phyloP scores from a whole-genome alignment of 176 grass and related monocot genomes.

The Hordeum vulgare region DNA sequence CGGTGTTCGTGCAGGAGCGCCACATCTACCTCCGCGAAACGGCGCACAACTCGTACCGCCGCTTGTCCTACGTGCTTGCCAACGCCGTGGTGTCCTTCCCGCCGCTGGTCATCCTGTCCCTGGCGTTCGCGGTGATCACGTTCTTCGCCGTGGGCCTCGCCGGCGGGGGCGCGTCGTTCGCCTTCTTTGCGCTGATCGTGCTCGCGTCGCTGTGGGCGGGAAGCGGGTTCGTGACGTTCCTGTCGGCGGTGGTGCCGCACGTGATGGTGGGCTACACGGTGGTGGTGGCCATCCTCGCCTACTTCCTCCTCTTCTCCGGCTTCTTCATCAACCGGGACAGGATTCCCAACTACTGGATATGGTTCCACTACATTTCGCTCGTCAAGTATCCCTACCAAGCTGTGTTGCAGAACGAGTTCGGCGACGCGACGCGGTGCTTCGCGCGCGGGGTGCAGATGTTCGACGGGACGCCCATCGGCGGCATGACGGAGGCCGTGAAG shows the following conservation, averaged over 20 bases:
- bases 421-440: slow-evolving; percentile 43
- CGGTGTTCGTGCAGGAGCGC: slow-evolving; percentile 87
- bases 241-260: slow-evolving; percentile 77
- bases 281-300: slow-evolving; percentile 75
- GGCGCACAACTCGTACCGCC: slow-evolving; percentile 79
- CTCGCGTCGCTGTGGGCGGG: slow-evolving; percentile 80
- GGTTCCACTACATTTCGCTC: slow-evolving; percentile 88
- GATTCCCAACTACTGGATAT: slow-evolving; percentile 81
- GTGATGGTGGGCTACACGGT: slow-evolving; percentile 86
- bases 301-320: slow-evolving; percentile 78
- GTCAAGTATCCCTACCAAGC: slow-evolving; percentile 91
- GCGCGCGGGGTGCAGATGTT: slow-evolving; percentile 62
- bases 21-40: slow-evolving; percentile 89
- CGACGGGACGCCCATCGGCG: slow-evolving; percentile 49
- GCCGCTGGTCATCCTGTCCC: slow-evolving; percentile 56
- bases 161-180: slow-evolving; percentile 50
- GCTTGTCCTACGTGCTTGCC: slow-evolving; percentile 70
- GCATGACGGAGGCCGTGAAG: slow-evolving; percentile 33
- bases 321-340: slow-evolving; percentile 85
- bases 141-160: slow-evolving; percentile 85
- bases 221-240: slow-evolving; percentile 86
- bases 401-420: slow-evolving; percentile 79
- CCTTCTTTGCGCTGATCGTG: slow-evolving; percentile 59
- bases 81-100: slow-evolving; percentile 63
- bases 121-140: slow-evolving; percentile 61